Conservation (phyloP, 1,284 basidiomycete genomes). For the Coriolopsis trogii region DNA sequence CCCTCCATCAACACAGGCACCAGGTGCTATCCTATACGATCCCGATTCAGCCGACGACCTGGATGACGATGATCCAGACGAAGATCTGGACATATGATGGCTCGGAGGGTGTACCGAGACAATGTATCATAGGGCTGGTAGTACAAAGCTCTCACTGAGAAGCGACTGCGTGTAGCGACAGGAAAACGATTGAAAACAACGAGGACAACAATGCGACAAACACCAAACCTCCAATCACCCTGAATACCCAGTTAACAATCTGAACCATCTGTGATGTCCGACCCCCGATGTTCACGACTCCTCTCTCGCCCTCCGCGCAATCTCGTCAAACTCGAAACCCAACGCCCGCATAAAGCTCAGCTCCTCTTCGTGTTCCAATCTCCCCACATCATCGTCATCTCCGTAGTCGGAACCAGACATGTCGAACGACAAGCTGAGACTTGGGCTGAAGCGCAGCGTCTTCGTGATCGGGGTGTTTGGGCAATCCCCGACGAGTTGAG, state of each 20-base stretch:
- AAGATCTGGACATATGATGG: slow-evolving; percentile 84
- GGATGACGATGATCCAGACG: slow-evolving; percentile 89
- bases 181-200: not conserved
- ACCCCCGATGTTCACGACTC: slow-evolving; percentile 1
- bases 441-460: slow-evolving; percentile 23
- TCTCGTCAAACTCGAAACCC: slow-evolving; percentile 32
- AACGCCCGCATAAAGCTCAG: slow-evolving; percentile 31
- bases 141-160: too few species aligned
- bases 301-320: slow-evolving; percentile 21
- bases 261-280: too few species aligned
- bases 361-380: slow-evolving; percentile 28
- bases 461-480: slow-evolving; percentile 19
- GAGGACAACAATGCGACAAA: not conserved
- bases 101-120: too few species aligned
- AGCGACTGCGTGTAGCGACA: slow-evolving; percentile 3
- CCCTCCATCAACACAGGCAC: slow-evolving; percentile 5
- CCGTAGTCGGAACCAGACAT: slow-evolving; percentile 12
- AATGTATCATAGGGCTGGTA: too few species aligned
- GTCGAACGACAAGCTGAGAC: slow-evolving; percentile 17
- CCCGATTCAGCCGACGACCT: slow-evolving; percentile 89
- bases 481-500: slow-evolving; percentile 11
- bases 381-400: slow-evolving; percentile 15
- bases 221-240: slow-evolving; percentile 1
- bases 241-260: too few species aligned
- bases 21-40: slow-evolving; percentile 65